Evolutionary conservation across 2,329 filamentous ascomycete genomes (phyloP), one percentile per base, ranked within the genome.

Genomic region (Fusarium acutatum): DNA sequence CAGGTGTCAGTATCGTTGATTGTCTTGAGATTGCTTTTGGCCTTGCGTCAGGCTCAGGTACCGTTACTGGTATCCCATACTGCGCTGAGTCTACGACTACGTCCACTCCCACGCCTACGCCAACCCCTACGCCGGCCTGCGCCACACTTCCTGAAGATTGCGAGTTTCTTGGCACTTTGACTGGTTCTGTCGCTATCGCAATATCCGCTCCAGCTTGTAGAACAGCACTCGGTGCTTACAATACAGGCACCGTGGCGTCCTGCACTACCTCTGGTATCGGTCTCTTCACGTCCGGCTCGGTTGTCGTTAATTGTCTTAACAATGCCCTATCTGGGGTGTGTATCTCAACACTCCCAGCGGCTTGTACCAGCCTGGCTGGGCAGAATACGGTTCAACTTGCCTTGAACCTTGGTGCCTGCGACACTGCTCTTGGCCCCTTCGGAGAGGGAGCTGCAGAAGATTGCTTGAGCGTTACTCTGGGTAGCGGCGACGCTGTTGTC

Each of bases 21-120:
- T 64, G 61, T n/a, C 34, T 64, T 1, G 35, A 26, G 20, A 44
- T 61, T 17, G 61, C 61, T 1, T 64, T 64, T 30, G 56, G 61
- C 14, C 18, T 64, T 8, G 7, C 18, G 1, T 52, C 61, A 0
- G 61, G 61, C 17, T 38, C 61, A 0, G 20, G 61, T 6, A 64
- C 56, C 10, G 11, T 41, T 6, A 64, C 54, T 4, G 61, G 26
- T 20, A 4, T 47, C 5, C 44, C 44, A 2, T 47, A 0, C 44
- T 47, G 44, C 3, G 44, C 2, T 30, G 44, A 17, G 9, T 2
- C 44, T 22, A 28, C 44, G 13, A 17, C 44, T 30, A 28, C 44
- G 4, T 4, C 44, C 9, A 47, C 44, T 1, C 44, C 44, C 1
- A 47, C 44, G 13, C 44, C 44, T 17, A 47, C 44, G 0, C 44